Base-by-base conservation (phyloP, 495 filamentous ascomycete genomes). In the Aspergillus conjunctus region DNA sequence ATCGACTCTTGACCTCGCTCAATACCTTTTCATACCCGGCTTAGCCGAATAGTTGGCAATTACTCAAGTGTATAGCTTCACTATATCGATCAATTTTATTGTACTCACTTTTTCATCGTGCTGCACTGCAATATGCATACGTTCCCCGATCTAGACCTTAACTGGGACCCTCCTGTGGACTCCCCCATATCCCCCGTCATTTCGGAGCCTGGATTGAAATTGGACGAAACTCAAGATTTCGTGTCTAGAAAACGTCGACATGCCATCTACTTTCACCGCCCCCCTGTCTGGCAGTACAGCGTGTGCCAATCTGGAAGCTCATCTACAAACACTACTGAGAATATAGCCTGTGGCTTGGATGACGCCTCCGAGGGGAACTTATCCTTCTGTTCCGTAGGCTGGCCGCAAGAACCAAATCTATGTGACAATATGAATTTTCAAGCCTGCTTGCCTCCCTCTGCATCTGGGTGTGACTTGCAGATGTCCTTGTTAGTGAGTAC, bases 211-310 rank as follows among this genome's bases (percentile, higher is more conserved):
- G 48, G 34, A 20, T 62, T 37, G 8, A 55, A 60, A 26, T 33
- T 41, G 20, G 59, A 60, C 1, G 54, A 22, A 11, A 22, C 56
- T 14, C 57, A 54, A 33, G 69, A 69, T 46, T 68, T 65, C n/a
- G 56, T 69, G 22, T 44, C 51, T 18, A 62, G 39, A 33, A 68
- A 50, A 51, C 70, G 70, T 48, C 67, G 72, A 39, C 72, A 68
- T 60, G 72, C 58, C 0, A 62, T 70, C 15, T 75, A 75, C 54
- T 68, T 70, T 49, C 62, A 67, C 45, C 66, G 72, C 8, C 72
- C 72, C 18, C 66, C 72, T 11, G 68, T 75, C 10, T 71, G 71
- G 68, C 55, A 44, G 17, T 61, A 58, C 8, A 56, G 61, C 32
- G 39, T 60, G 2, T 51, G 30, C 39, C 59, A 48, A 46, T 20